Evolutionary conservation across 192 early-diverging fungal species (phyloP).

Genomic region (Umbelopsis vinacea): DNA sequence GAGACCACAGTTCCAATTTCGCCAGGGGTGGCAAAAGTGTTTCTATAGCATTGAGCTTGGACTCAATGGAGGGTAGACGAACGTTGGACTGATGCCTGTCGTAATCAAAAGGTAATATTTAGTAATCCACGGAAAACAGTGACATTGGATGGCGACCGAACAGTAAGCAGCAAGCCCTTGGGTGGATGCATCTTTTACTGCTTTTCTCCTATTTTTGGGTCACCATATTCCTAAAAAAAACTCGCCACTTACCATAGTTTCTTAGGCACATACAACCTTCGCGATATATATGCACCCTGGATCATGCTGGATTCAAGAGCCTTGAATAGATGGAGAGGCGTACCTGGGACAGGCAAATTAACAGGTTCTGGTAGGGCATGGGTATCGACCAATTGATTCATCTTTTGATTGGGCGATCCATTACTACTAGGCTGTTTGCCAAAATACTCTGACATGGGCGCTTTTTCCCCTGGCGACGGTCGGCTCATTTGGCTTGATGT

Average conservation of each 20-base stretch:
- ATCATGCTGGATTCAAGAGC: conserved; percentile 34
- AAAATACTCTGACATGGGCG: neutral
- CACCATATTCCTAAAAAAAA: too few relatives aligned
- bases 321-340: conserved; percentile 23
- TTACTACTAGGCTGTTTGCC: neutral
- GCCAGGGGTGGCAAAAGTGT: conserved; percentile 6
- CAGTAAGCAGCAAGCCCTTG: too few relatives aligned
- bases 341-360: neutral
- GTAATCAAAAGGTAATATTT: neutral
- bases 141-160: too few relatives aligned
- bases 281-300: conserved; percentile 31
- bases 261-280: conserved; percentile 36
- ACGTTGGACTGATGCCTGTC: conserved; percentile 33
- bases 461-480: neutral
- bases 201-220: neutral
- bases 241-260: conserved; percentile 34
- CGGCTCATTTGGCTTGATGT: neutral
- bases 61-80: conserved; percentile 29
- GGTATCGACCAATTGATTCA: neutral
- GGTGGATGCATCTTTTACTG: neutral
- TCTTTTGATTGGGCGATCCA: neutral
- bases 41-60: conserved; percentile 34
- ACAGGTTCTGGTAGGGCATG: neutral
- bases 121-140: too few relatives aligned
- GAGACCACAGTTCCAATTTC: conserved; percentile 33